Evolutionary conservation across 257 asterid genomes (phyloP).

Genomic region (Solanum corneliomulleri): DNA sequence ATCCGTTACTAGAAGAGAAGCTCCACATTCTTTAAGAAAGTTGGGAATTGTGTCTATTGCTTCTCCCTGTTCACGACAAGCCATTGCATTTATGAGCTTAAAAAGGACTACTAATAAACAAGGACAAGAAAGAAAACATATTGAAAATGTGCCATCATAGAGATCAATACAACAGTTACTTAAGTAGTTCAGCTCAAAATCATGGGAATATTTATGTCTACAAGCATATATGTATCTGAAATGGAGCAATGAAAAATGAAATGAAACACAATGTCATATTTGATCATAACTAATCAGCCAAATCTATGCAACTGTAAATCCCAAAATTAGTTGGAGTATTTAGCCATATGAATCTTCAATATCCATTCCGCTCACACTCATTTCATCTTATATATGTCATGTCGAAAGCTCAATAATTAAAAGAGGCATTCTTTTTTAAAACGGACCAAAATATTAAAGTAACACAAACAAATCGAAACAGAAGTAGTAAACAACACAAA

Average conservation of each 20-base stretch:
- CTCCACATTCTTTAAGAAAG: slow-evolving; percentile 66
- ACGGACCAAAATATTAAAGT: neutral
- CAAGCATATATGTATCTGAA: neutral
- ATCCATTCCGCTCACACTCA: neutral
- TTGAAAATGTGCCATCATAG: neutral
- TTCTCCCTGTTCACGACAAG: slow-evolving; percentile 50
- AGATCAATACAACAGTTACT: neutral
- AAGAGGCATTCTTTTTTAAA: neutral
- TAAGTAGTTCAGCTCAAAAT: neutral
- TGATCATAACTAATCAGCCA: neutral
- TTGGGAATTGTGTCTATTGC: slow-evolving; percentile 71
- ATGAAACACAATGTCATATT: neutral
- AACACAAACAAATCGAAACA: neutral
- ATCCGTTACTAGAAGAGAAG: slow-evolving; percentile 90
- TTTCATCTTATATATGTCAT: neutral
- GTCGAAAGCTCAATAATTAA: too few relatives aligned
- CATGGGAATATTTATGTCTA: neutral
- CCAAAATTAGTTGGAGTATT: neutral
- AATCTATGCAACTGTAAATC: neutral
- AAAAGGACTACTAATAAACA: neutral
- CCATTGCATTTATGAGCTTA: neutral
- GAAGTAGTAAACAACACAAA: neutral
- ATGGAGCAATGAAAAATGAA: neutral
- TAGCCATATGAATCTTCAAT: neutral
- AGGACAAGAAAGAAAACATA: neutral